Base-by-base conservation (phyloP, 768 basidiomycete genomes). In the Suillus luteus region DNA sequence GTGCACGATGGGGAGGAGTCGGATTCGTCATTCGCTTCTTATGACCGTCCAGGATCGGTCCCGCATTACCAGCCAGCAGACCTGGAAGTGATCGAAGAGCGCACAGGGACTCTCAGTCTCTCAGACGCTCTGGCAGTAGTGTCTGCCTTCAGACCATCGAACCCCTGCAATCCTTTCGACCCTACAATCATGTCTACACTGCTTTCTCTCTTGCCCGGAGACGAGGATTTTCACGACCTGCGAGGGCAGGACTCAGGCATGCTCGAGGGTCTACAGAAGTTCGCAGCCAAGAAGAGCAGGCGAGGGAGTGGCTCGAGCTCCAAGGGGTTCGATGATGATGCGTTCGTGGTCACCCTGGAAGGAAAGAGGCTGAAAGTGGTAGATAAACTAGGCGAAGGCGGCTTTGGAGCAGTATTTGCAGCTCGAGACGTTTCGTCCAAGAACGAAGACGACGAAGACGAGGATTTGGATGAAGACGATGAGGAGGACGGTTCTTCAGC, bases 351-450 rank as follows among this genome's bases (percentile, higher is more conserved):
- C 48, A 78, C 77, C 19, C 78, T 98, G n/a, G 81, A 81, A 52
- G 88, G 82, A 3, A 84, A 83, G 63, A 79, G 79, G 60, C 94
- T 91, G 70, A 84, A 83, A 60, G 86, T 98, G 5, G 78, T 82
- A 3, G 91, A 91, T 65, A 99, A 99, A 75, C 82, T 99, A 27
- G 97, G 97, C 19, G 97, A 99, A 77, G 97, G 97, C 6, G 94
- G 96, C 0, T 99, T 96, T 69, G 97, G 96, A 2, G 85, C 90
- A 3, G 97, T 99, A n/a, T 99, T 96, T 80, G 85, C 90, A 65
- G 93, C 92, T 4, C 83, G 84, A 62, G 83, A 88, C 71, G 60
- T 80, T 71, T 63, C 60, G 33, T 68, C 68, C 22, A 76, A 83
- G 12, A 81, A 85, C 8, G 77, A 78, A 35, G 71, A 65, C 22